Evolutionary conservation across 495 filamentous ascomycete species (phyloP).

Genomic region (Evernia prunastri): DNA sequence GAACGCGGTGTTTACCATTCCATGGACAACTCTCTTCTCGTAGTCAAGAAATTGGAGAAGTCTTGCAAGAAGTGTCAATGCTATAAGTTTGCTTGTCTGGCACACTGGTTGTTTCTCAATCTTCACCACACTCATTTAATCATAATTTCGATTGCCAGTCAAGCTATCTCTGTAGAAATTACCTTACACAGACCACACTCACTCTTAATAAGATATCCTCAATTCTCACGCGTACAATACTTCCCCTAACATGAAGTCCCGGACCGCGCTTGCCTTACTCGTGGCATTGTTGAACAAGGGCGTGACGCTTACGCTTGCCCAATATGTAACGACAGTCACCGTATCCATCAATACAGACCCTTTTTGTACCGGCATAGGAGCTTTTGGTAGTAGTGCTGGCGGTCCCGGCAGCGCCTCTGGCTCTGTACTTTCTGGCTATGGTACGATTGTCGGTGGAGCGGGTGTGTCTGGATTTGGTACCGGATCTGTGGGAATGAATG

Average conservation of each 20-base stretch:
- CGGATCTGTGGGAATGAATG: not conserved
- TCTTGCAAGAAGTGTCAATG: not conserved
- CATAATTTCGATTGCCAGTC: not conserved
- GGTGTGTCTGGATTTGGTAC: not conserved
- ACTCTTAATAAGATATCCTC: not conserved
- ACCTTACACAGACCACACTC: not conserved
- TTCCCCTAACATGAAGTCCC: not conserved
- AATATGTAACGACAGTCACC: not conserved
- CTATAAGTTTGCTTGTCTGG: not conserved
- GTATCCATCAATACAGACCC: not conserved
- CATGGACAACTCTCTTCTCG: not conserved
- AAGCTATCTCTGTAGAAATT: not conserved
- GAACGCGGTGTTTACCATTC: conserved; percentile 1
- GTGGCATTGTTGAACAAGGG: not conserved
- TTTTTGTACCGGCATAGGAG: not conserved
- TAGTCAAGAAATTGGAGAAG: too few species aligned
- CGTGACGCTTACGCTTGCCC: not conserved
- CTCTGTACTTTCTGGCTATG: not conserved
- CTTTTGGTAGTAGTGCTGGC: not conserved
- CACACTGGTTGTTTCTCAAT: not conserved
- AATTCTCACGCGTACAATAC: too few species aligned
- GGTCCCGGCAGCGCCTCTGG: not conserved
- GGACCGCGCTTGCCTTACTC: not conserved
- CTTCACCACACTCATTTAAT: not conserved
- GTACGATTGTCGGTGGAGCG: not conserved